Conservation (phyloP, 2,329 filamentous ascomycete genomes). For the Fusarium albidum region DNA sequence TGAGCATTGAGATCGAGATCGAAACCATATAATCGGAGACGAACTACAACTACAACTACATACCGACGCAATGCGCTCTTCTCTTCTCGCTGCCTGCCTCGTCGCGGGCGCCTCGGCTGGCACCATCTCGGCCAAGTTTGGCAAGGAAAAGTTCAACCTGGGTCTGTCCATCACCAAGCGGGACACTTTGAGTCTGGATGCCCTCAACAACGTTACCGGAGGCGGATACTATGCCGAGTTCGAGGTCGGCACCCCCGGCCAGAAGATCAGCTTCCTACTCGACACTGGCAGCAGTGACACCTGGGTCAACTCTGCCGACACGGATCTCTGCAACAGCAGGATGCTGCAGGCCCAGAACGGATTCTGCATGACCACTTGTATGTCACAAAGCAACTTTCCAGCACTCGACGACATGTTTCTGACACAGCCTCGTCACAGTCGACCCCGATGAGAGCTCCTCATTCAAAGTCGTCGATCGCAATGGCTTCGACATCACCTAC, state of each 20-base stretch:
- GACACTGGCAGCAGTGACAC: conserved; percentile 72
- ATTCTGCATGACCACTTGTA: conserved; percentile 48
- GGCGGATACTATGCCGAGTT: conserved; percentile 67
- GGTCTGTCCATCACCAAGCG: conserved; percentile 33
- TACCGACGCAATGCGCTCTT: conserved; percentile 21
- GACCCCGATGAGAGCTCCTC: conserved; percentile 57
- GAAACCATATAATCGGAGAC: too few relatives aligned
- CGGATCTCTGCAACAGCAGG: conserved; percentile 62
- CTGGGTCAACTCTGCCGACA: conserved; percentile 67
- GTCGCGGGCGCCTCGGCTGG: conserved; percentile 36
- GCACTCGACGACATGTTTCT: not conserved
- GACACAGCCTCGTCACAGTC: conserved; percentile 39
- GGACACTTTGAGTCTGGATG: conserved; percentile 45
- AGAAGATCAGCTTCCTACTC: conserved; percentile 62
- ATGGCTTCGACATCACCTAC: conserved; percentile 67
- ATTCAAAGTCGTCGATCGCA: conserved; percentile 51
- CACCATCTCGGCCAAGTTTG: conserved; percentile 34
- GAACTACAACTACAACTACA: too few relatives aligned
- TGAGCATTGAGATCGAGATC: too few relatives aligned
- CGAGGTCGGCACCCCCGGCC: conserved; percentile 65
- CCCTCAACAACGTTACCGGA: conserved; percentile 61
- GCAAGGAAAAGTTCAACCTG: conserved; percentile 22
- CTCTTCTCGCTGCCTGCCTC: conserved; percentile 30
- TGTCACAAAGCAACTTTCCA: conserved; percentile 23
- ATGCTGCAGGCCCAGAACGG: conserved; percentile 47